Conservation (phyloP, 352 stramenopile genomes). For the Phytophthora lateralis region DNA sequence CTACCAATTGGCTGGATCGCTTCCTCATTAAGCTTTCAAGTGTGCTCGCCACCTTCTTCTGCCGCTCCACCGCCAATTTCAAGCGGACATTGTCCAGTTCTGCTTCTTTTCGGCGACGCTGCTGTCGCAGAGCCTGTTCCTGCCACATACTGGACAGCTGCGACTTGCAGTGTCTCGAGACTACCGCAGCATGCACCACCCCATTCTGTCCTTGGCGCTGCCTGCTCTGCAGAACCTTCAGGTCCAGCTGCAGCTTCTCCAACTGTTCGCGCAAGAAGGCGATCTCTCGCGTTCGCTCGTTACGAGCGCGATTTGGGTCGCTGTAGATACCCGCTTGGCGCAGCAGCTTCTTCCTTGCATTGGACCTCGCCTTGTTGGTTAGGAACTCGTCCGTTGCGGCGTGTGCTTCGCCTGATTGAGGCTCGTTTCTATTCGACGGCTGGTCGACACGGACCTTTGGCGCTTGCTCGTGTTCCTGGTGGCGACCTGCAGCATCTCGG, state of each 20-base stretch:
- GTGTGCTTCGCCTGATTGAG: background rate
- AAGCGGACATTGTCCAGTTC: slow-evolving; percentile 37
- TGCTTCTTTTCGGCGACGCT: slow-evolving; percentile 16
- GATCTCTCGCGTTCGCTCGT: slow-evolving; percentile 44
- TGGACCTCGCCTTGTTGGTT: slow-evolving; percentile 15
- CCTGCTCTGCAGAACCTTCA: slow-evolving; percentile 27
- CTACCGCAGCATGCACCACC: background rate
- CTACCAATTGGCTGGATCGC: slow-evolving; percentile 21
- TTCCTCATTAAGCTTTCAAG: slow-evolving; percentile 39
- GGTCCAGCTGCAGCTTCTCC: slow-evolving; percentile 33
- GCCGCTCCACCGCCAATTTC: slow-evolving; percentile 37
- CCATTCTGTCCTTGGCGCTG: background rate
- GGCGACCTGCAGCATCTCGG: background rate
- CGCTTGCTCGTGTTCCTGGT: background rate
- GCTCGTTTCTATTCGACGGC: background rate
- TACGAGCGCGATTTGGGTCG: slow-evolving; percentile 37
- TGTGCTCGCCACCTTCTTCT: slow-evolving; percentile 40
- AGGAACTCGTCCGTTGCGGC: slow-evolving; percentile 1
- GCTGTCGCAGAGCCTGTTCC: slow-evolving; percentile 19
- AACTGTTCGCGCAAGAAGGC: slow-evolving; percentile 41
- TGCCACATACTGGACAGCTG: slow-evolving; percentile 26
- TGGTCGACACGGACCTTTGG: background rate
- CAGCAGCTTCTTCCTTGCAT: slow-evolving; percentile 31
- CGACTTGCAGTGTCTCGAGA: slow-evolving; percentile 3
- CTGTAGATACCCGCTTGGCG: slow-evolving; percentile 28